These are phyloP conservation scores for Metschnikowia santaceciliae DNA, from an alignment of 805 yeast genomes.

Conservation along the genomic window DNA sequence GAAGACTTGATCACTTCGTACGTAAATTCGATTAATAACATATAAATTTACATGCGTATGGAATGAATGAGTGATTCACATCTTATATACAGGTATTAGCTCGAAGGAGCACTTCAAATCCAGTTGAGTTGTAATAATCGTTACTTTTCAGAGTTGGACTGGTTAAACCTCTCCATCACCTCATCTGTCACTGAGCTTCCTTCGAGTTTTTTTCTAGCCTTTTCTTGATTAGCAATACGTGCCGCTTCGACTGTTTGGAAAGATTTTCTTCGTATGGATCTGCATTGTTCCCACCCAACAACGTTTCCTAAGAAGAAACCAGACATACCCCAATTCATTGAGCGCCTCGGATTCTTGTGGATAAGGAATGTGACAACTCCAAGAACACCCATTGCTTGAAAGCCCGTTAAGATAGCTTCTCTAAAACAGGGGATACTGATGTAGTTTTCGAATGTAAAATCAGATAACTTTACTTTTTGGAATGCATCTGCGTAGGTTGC, in stretches of 20 bases:
- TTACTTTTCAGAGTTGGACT: slow-evolving; percentile 6
- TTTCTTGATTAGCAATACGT: slow-evolving; percentile 43
- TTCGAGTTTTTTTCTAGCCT: slow-evolving; percentile 29
- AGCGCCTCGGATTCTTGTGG: slow-evolving; percentile 56
- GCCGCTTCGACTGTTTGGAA: slow-evolving; percentile 68
- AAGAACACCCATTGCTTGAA: slow-evolving; percentile 66
- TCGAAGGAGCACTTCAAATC: background rate
- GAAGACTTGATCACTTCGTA: background rate
- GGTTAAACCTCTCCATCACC: slow-evolving; percentile 24
- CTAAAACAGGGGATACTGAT: slow-evolving; percentile 71
- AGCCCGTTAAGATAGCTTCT: slow-evolving; percentile 74
- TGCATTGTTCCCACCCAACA: slow-evolving; percentile 91
- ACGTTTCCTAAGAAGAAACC: slow-evolving; percentile 77
- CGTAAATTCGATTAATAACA: background rate
- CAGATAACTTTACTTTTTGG: slow-evolving; percentile 40
- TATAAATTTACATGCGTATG: background rate
- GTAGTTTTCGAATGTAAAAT: slow-evolving; percentile 50
- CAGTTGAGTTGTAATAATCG: background rate
- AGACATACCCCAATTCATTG: slow-evolving; percentile 79
- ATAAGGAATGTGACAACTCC: slow-evolving; percentile 64
- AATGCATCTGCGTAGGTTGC: slow-evolving; percentile 36
- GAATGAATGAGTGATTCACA: background rate
- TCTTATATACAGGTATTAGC: background rate
- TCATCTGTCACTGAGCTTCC: slow-evolving; percentile 21
- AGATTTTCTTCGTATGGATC: slow-evolving; percentile 63